phyloP scores from a whole-genome alignment of 2,329 filamentous ascomycete species.

The Botrytis byssoidea region DNA sequence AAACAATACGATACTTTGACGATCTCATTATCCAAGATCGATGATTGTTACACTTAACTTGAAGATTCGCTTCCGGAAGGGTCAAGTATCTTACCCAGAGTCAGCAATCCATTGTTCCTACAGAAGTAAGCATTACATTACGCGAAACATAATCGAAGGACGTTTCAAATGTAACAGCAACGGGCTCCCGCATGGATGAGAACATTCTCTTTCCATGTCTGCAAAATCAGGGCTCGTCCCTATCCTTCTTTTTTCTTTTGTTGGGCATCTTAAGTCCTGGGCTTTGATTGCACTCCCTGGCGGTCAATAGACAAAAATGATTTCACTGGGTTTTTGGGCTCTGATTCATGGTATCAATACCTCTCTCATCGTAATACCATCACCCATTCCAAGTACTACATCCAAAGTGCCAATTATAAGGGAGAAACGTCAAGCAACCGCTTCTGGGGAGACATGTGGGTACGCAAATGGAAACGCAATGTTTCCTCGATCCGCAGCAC shows the following conservation, averaged over 20 bases:
- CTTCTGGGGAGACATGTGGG: neutral
- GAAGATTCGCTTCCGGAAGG: too few species aligned
- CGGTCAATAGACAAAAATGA: neutral
- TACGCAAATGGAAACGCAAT: neutral
- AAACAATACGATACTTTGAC: neutral
- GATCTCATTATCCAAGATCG: neutral
- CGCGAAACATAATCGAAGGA: neutral
- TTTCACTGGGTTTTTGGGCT: neutral
- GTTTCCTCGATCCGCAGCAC: neutral
- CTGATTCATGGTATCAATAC: neutral
- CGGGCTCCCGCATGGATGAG: neutral
- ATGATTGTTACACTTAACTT: neutral
- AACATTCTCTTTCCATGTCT: neutral
- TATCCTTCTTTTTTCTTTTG: neutral
- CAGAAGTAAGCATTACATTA: neutral
- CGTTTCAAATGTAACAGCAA: neutral
- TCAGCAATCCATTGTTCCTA: neutral
- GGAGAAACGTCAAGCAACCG: neutral
- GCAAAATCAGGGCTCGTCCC: neutral
- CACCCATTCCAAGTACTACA: neutral
- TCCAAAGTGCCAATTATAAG: neutral
- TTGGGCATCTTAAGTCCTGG: neutral
- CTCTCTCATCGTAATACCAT: neutral
- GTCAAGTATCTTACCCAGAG: neutral
- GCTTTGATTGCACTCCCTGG: neutral